These are phyloP conservation scores for Trametes pubescens DNA, from an alignment of 1,284 basidiomycete genomes.

Conservation along the genomic window DNA sequence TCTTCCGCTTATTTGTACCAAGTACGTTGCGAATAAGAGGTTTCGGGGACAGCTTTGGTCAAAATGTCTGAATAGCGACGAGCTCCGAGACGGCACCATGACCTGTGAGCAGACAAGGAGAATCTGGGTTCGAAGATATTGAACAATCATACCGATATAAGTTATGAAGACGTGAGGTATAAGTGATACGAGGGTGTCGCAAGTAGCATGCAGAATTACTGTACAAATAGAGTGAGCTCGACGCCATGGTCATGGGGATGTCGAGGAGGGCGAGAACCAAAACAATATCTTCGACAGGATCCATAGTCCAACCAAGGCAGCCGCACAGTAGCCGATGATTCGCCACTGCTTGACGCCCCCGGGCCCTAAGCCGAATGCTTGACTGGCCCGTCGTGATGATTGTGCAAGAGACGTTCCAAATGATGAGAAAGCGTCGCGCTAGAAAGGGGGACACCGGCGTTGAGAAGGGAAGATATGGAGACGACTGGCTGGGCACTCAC, in stretches of 20 bases:
- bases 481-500: constrained; percentile 50
- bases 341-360: constrained; percentile 73
- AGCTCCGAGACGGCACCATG: too few relatives aligned
- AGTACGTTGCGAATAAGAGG: too few relatives aligned
- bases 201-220: not conserved
- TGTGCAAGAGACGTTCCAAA: constrained; percentile 68
- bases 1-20: too few relatives aligned
- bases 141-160: too few relatives aligned
- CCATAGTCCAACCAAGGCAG: constrained; percentile 52
- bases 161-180: too few relatives aligned
- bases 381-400: constrained; percentile 69
- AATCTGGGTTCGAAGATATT: too few relatives aligned
- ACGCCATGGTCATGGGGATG: constrained; percentile 14
- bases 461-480: not conserved
- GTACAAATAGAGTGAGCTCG: not conserved
- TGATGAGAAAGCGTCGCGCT: constrained; percentile 74
- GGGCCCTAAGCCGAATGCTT: constrained; percentile 72
- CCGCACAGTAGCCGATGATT: constrained; percentile 66
- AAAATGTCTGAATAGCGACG: too few relatives aligned
- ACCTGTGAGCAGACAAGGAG: too few relatives aligned
- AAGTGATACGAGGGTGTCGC: not conserved
- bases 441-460: not conserved
- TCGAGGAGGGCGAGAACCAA: constrained; percentile 42
- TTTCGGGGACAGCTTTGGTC: too few relatives aligned
- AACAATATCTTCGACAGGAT: constrained; percentile 50